These are phyloP conservation scores for Suillus discolor DNA, from an alignment of 768 basidiomycete species.

Conservation along the genomic window DNA sequence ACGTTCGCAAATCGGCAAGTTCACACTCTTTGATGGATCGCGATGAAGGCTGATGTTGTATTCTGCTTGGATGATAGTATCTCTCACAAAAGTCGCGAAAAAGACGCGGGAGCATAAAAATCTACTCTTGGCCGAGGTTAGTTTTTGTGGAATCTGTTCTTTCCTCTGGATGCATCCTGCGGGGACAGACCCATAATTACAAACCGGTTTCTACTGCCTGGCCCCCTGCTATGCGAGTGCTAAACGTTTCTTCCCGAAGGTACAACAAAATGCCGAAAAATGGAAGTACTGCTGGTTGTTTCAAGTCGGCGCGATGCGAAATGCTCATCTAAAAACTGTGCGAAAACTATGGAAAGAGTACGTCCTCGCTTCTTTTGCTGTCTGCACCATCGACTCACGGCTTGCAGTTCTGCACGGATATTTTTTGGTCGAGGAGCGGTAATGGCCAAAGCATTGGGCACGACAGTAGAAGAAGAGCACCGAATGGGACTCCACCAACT, in stretches of 20 bases:
- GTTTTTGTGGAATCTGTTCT: constrained; percentile 20
- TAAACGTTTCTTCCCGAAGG: constrained; percentile 40
- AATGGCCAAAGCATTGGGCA: constrained; percentile 95
- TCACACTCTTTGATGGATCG: constrained; percentile 8
- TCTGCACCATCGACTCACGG: not conserved
- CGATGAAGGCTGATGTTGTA: constrained; percentile 15
- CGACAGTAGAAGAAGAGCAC: constrained; percentile 86
- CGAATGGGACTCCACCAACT: constrained; percentile 76
- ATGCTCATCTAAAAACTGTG: constrained; percentile 91
- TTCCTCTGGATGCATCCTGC: not conserved
- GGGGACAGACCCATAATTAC: not conserved
- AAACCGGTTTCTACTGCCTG: not conserved
- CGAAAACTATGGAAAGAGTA: constrained; percentile 93
- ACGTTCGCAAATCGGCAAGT: constrained; percentile 84
- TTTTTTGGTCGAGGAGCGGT: constrained; percentile 87
- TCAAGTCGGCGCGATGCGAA: constrained; percentile 94
- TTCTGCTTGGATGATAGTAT: constrained; percentile 54
- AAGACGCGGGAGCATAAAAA: constrained; percentile 93
- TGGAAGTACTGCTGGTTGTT: constrained; percentile 97
- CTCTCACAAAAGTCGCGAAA: constrained; percentile 91
- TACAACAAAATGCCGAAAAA: constrained; percentile 83
- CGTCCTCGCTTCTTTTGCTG: constrained; percentile 28
- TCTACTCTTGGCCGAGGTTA: constrained; percentile 76
- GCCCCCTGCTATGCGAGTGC: constrained; percentile 5
- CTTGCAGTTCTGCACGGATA: constrained; percentile 77